Evolutionary conservation across 768 basidiomycete species (phyloP).

Genomic region (Boletus vermiculosoides): DNA sequence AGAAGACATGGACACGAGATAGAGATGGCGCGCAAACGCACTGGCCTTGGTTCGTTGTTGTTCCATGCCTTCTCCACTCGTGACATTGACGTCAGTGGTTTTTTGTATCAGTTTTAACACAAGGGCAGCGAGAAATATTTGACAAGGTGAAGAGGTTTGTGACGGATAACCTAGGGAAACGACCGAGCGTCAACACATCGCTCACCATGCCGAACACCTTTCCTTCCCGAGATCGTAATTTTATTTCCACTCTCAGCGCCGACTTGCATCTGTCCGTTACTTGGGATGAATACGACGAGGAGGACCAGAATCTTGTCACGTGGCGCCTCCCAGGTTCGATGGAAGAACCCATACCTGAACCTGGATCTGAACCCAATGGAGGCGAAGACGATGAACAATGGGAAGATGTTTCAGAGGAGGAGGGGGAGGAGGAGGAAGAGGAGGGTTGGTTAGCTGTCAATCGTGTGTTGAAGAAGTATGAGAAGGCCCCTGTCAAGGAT

Average conservation of each 20-base stretch:
- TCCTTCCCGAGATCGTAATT: conserved; percentile 75
- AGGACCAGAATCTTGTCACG: conserved; percentile 75
- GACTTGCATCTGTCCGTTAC: conserved; percentile 74
- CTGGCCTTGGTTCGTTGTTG: conserved; percentile 57
- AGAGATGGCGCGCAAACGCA: conserved; percentile 57
- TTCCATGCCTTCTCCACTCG: background rate
- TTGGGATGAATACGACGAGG: conserved; percentile 94
- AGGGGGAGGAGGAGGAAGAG: conserved; percentile 67
- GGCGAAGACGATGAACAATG: conserved; percentile 52
- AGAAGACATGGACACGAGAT: conserved; percentile 64
- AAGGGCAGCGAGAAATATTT: conserved; percentile 73
- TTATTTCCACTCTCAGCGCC: conserved; percentile 71
- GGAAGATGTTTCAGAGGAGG: conserved; percentile 48
- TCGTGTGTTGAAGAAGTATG: conserved; percentile 85
- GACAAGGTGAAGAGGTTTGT: conserved; percentile 79
- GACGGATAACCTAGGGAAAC: conserved; percentile 38
- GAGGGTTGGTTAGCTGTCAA: conserved; percentile 74
- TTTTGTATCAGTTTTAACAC: conserved; percentile 56
- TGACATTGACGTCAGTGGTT: background rate
- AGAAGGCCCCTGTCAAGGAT: conserved; percentile 73
- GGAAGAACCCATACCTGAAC: conserved; percentile 35
- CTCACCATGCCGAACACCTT: conserved; percentile 77
- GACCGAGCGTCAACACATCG: conserved; percentile 34
- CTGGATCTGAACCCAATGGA: conserved; percentile 38
- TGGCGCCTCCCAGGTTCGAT: conserved; percentile 54